Base-by-base conservation (phyloP, 2,329 filamentous ascomycete species). In the Hypomyces perniciosus region DNA sequence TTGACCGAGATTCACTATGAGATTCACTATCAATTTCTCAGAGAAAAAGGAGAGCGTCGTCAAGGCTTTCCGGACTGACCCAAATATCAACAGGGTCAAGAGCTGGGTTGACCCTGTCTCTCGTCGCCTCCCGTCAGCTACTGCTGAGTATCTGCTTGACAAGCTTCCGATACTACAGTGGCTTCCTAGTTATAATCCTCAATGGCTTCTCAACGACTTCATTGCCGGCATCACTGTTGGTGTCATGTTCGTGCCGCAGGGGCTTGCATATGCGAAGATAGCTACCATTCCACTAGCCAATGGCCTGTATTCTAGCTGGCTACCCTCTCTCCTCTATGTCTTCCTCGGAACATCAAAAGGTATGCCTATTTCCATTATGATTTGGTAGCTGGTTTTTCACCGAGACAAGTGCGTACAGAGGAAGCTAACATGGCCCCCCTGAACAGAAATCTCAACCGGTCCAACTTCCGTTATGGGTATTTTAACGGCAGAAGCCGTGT, bases 381-480 rank as follows among this genome's bases (percentile, higher is more conserved):
- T 5, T n/a, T 39, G 5, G 2, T 49, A 12, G 7, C 5, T 8
- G 27, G 12, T 8, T 8, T 9, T 28, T 31, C 20, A 1, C 13
- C 26, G 20, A n/a, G 6, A 13, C 13, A n/a, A n/a, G 38, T 10
- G 7, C 12, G 1, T 12, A 2, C 28, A 8, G 26, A 20, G 20
- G 48, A 9, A 33, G 8, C 53, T 56, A 26, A 57, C 1, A 7
- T 37, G 28, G 8, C 6, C 20, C 13, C 27, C 12, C 0, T 6
- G 4, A 10, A 41, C 39, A 81, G 80, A 83, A 62, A 64, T 85
- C 4, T 84, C 80, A 1, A 79, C 77, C 1, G 81, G 83, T 4
- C 83, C 82, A 9, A 86, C 83, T 0, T 84, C 81, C 0, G 76
- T 85, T 28, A 76, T 85, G 51, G 81, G 81, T 6, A 74, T 86